Percentiles rank a stretch among this genome's conserved stretches.
Conservation (phyloP, 192 early-diverging fungal species). For the Rhizophagus sp. region DNA sequence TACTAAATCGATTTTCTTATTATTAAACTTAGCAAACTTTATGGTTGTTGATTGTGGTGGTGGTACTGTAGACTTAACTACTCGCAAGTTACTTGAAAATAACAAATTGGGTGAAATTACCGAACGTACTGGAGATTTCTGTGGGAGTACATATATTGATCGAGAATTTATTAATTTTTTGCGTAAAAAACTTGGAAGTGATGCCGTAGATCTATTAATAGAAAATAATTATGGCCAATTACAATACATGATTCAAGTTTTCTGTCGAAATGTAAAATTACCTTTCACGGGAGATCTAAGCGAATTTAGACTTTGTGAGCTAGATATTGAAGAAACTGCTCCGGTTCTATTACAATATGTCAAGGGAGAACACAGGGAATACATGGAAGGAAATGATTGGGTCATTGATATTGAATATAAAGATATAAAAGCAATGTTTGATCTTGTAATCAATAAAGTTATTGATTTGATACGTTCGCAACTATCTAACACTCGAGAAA, state of each 20-base stretch:
- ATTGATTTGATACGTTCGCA: conserved; percentile 40
- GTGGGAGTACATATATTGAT: conserved; percentile 45
- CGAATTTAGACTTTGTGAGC: not conserved
- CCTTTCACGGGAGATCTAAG: not conserved
- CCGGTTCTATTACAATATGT: not conserved
- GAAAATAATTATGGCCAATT: conserved; percentile 23
- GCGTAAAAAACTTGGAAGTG: conserved; percentile 44
- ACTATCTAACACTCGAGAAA: conserved; percentile 26
- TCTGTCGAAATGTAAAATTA: not conserved
- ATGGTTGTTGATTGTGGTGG: conserved; percentile 50
- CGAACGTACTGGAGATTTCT: conserved; percentile 32
- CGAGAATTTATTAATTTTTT: conserved; percentile 44
- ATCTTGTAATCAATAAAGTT: conserved; percentile 36
- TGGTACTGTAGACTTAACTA: conserved; percentile 49
- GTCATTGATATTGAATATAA: conserved; percentile 45
- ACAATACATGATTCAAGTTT: not conserved
- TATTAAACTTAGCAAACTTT: conserved; percentile 18
- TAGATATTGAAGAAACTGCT: not conserved
- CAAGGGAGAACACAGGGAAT: not conserved
- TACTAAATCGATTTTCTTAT: not conserved
- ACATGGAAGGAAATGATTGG: conserved; percentile 31
- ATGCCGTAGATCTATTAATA: conserved; percentile 36
- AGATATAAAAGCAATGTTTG: conserved; percentile 40
- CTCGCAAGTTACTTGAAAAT: not conserved
- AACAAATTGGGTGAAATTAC: conserved; percentile 38